Conservation (phyloP, 108 stramenopile species). For the Discostella stelligeroides region DNA sequence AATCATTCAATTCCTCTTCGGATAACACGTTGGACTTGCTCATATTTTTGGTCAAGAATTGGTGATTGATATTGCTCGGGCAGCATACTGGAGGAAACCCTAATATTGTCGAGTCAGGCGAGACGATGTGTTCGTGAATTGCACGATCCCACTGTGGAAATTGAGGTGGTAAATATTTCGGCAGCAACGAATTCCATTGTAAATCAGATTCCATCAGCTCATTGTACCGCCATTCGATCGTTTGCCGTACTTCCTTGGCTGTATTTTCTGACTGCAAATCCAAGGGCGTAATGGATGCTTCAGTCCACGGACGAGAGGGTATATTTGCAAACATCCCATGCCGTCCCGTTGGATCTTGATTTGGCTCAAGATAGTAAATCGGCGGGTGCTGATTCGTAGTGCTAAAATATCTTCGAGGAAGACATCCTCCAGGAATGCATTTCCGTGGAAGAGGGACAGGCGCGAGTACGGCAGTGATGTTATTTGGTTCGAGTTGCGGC, state of each 20-base stretch:
- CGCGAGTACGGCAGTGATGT: neutral
- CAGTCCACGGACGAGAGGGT: slow-evolving; percentile 42
- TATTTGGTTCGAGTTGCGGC: neutral
- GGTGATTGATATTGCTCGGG: slow-evolving; percentile 30
- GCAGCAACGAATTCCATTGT: slow-evolving; percentile 9
- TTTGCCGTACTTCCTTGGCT: slow-evolving; percentile 10
- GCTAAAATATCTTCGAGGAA: slow-evolving; percentile 40
- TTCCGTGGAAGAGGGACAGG: neutral
- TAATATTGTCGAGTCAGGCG: slow-evolving; percentile 14
- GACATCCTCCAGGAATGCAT: slow-evolving; percentile 27
- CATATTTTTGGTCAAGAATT: slow-evolving; percentile 38
- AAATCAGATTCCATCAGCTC: slow-evolving; percentile 38
- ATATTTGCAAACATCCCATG: slow-evolving; percentile 20
- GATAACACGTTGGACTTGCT: slow-evolving; percentile 35
- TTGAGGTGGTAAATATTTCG: slow-evolving; percentile 49
- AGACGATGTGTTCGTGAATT: slow-evolving; percentile 32
- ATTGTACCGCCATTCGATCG: slow-evolving; percentile 33
- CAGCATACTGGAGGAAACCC: slow-evolving; percentile 51
- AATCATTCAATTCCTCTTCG: slow-evolving; percentile 41
- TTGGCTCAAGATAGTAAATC: slow-evolving; percentile 39
- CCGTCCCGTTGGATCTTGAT: slow-evolving; percentile 24
- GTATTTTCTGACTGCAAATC: slow-evolving; percentile 16
- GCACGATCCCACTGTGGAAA: slow-evolving; percentile 53
- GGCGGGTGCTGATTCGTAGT: slow-evolving; percentile 26
- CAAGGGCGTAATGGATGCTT: slow-evolving; percentile 29